Conservation (phyloP, 2,329 filamentous ascomycete genomes). For the Clarireedia monteithiana region DNA sequence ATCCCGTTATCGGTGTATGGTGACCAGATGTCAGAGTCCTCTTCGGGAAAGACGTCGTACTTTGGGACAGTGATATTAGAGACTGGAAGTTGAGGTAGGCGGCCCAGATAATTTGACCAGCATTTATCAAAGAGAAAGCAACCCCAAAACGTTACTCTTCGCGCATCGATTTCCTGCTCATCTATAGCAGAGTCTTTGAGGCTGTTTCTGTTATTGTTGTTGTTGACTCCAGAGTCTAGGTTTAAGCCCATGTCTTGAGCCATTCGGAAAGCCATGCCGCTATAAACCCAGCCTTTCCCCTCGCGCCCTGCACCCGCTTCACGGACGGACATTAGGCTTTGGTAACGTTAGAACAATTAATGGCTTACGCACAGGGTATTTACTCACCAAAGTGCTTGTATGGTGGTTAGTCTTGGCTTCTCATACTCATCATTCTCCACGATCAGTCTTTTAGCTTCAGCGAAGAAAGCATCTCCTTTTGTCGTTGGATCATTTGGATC, state of each 20-base stretch:
- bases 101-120: conserved; percentile 95
- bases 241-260: conserved; percentile 90
- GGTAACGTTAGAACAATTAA: not conserved
- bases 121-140: conserved; percentile 98
- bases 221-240: conserved; percentile 64
- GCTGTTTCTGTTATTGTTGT: conserved; percentile 39
- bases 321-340: conserved; percentile 70
- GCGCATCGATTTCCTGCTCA: conserved; percentile 80
- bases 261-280: conserved; percentile 97
- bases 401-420: conserved; percentile 77
- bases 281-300: conserved; percentile 96
- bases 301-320: conserved; percentile 93
- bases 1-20: conserved; percentile 83
- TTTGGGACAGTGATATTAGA: conserved; percentile 78
- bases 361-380: conserved; percentile 33
- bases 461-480: conserved; percentile 93
- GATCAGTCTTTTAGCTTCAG: conserved; percentile 82
- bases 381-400: conserved; percentile 69
- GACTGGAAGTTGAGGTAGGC: conserved; percentile 77
- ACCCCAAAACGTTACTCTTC: conserved; percentile 92
- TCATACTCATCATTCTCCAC: conserved; percentile 91
- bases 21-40: conserved; percentile 80
- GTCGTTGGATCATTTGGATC: conserved; percentile 69
- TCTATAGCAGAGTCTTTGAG: conserved; percentile 40
- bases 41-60: conserved; percentile 81